Evolutionary conservation across 177 flowering plant species (phyloP), one percentile per base, ranked within the genome.

Genomic region (Vitis hybrid): DNA sequence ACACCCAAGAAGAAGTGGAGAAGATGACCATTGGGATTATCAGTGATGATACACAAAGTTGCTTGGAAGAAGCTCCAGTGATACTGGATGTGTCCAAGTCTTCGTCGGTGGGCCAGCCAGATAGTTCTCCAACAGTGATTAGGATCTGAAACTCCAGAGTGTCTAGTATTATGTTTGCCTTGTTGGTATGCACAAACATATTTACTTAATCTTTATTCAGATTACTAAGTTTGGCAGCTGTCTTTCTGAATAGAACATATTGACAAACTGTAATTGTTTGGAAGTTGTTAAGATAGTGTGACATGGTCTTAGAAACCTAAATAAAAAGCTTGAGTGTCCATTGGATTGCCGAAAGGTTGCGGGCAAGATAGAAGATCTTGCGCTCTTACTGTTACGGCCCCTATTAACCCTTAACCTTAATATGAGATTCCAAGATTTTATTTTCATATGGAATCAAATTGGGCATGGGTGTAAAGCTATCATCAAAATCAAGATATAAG

Each of bases 1-100:
- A 86, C 77, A 92, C 94, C 17, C 79, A 79, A 70, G 97, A 88
- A 69, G 96, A 91, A 81, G 97, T 89, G 75, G 91, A 90, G 85
- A 91, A 90, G 82, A 78, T 90, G 91, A 87, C 82, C 1, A 67
- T 71, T 9, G 92, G 92, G 15, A 70, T 84, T 77, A 74, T 67
- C 72, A 88, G 84, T 27, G 94, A 93, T 12, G 97, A 91, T 72
- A 87, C 90, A 61, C 91, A 90, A 58, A 93, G 98, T 76, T 90
- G 94, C 75, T 78, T 90, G 84, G 97, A 93, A 72, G 94, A 93
- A 84, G 88, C 97, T 46, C 91, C 90, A 1, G 78, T 71, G 2
- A 67, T 68, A 41, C 67, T 87, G 73, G 92, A 90, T 75, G 86
- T 73, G 9, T 85, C 89, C 0, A 87, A 89, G 64, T 90, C 94